phyloP scores from a whole-genome alignment of 2,329 filamentous ascomycete species.

The Teratosphaeria pseudoeucalypti region DNA sequence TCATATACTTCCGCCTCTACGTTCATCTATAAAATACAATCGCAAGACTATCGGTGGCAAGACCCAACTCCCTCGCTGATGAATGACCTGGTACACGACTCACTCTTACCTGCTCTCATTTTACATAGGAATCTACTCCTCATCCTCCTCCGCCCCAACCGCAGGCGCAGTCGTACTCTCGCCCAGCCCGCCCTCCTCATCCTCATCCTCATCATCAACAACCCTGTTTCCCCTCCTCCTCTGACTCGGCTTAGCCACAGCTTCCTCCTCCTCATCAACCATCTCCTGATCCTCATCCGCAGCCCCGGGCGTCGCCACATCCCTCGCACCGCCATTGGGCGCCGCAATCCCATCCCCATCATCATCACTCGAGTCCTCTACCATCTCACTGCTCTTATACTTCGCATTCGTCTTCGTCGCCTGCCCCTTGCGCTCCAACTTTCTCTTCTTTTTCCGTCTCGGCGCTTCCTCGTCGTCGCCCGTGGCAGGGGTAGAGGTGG shows the following conservation, averaged over 20 bases:
- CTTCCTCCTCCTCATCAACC: conserved; percentile 20
- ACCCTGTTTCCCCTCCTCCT: conserved; percentile 23
- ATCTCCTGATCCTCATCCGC: conserved; percentile 16
- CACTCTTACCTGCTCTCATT: background rate
- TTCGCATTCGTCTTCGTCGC: conserved; percentile 41
- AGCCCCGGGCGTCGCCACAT: conserved; percentile 14
- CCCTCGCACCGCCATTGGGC: conserved; percentile 8
- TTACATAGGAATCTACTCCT: background rate
- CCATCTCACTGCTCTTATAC: conserved; percentile 76
- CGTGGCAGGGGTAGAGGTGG: conserved; percentile 17
- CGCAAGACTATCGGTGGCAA: background rate
- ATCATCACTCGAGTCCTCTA: conserved; percentile 64
- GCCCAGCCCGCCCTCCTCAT: conserved; percentile 5
- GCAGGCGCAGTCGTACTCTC: background rate
- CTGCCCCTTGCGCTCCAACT: conserved; percentile 44
- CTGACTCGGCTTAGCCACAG: conserved; percentile 9
- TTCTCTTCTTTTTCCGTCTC: conserved; percentile 48
- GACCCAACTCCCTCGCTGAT: background rate
- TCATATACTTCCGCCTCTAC: background rate
- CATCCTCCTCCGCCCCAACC: background rate
- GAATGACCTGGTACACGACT: background rate
- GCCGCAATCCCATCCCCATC: conserved; percentile 16
- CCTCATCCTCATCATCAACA: conserved; percentile 26
- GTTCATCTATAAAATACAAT: background rate
- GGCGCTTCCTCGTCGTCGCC: conserved; percentile 42